phyloP scores from a whole-genome alignment of 1,284 basidiomycete species.

The Moesziomyces parantarcticus region DNA sequence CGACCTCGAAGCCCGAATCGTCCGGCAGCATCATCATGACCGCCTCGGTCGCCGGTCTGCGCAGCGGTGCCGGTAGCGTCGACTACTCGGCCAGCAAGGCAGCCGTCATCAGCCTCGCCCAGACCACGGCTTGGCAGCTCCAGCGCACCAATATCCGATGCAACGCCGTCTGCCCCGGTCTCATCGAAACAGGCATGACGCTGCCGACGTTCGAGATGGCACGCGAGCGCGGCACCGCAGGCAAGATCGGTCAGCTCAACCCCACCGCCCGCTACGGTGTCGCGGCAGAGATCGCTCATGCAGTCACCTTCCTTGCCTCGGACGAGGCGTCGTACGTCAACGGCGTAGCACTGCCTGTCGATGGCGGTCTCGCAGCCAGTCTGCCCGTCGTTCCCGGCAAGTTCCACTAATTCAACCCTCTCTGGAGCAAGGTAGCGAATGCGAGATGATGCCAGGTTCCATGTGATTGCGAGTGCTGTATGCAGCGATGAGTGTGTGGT shows the following conservation, averaged over 20 bases:
- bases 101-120: conserved; percentile 79
- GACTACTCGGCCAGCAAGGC: conserved; percentile 75
- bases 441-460: too few relatives aligned
- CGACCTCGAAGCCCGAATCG: conserved; percentile 73
- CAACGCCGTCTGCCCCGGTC: conserved; percentile 88
- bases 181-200: conserved; percentile 92
- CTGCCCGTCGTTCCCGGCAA: conserved; percentile 78
- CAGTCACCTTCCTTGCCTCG: conserved; percentile 85
- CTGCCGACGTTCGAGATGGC: conserved; percentile 79
- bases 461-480: too few relatives aligned
- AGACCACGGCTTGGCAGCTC: conserved; percentile 83
- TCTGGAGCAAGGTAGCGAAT: too few relatives aligned
- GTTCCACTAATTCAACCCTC: conserved; percentile 50
- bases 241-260: conserved; percentile 86
- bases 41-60: conserved; percentile 89
- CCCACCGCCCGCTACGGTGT: conserved; percentile 77
- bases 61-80: conserved; percentile 83
- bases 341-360: conserved; percentile 85
- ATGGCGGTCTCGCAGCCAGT: conserved; percentile 83
- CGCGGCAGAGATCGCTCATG: conserved; percentile 75
- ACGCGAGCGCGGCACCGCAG: conserved; percentile 76
- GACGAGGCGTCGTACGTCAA: conserved; percentile 89
- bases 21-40: conserved; percentile 89
- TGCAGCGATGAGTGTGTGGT: background rate
- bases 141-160: conserved; percentile 83